Percentiles rank a stretch among this genome's conserved stretches.
Conservation (phyloP, 768 basidiomycete species). For the Suillus tomentosus region DNA sequence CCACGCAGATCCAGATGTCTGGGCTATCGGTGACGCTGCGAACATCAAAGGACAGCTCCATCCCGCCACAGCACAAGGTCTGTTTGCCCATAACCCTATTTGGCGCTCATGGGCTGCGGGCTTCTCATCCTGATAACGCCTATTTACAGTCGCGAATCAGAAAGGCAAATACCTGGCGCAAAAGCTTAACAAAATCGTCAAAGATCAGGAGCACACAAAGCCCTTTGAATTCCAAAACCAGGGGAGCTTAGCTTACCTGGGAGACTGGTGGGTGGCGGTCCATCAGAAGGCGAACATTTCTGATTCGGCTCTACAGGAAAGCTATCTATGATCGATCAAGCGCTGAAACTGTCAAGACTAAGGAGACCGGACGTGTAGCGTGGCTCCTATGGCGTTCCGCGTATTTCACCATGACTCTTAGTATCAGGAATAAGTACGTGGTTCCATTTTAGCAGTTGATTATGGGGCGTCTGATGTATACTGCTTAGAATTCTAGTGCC, state of each 20-base stretch:
- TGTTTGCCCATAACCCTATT: conserved; percentile 19
- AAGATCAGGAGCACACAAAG: conserved; percentile 44
- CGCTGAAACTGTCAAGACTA: conserved; percentile 49
- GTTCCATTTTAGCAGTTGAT: conserved; percentile 8
- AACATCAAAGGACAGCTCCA: conserved; percentile 56
- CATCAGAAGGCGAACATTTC: conserved; percentile 5
- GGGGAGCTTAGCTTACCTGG: conserved; percentile 81
- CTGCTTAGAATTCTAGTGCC: conserved; percentile 60
- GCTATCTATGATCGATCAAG: conserved; percentile 73
- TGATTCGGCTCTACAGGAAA: conserved; percentile 49
- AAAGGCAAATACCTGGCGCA: conserved; percentile 69
- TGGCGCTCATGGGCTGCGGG: conserved; percentile 24
- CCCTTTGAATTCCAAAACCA: conserved; percentile 73
- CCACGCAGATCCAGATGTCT: conserved; percentile 65
- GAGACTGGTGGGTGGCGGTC: conserved; percentile 56
- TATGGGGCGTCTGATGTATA: conserved; percentile 15
- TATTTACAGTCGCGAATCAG: conserved; percentile 66
- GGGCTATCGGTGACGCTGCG: conserved; percentile 81
- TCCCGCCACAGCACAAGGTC: conserved; percentile 86
- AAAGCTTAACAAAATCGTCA: conserved; percentile 64
- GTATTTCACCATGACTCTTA: conserved; percentile 78
- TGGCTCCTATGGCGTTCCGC: conserved; percentile 84
- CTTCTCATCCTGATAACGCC: conserved; percentile 16
- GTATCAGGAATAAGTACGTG: conserved; percentile 67
- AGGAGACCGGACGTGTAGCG: conserved; percentile 67